Conservation (phyloP, 2,329 filamentous ascomycete species). For the Fusarium albidum region DNA sequence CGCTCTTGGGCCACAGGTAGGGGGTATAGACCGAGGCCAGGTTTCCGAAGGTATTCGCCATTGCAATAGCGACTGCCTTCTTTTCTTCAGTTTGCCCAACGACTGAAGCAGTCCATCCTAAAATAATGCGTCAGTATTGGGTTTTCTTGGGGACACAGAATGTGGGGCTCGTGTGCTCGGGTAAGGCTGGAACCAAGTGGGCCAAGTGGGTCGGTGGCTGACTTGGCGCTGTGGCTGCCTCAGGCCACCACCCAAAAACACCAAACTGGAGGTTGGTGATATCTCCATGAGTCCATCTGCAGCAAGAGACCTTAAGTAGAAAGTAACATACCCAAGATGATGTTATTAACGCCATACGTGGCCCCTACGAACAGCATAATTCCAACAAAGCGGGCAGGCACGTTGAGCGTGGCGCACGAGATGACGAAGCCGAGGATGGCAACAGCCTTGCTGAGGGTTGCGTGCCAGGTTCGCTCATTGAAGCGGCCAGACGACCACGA, state of each 20-base stretch:
- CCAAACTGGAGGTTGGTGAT: no score
- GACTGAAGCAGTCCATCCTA: slow-evolving; percentile 52
- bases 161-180: no score
- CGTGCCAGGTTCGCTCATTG: slow-evolving; percentile 50
- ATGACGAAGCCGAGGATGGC: slow-evolving; percentile 51
- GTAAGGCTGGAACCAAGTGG: no score
- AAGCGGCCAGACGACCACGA: slow-evolving; percentile 53
- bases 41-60: slow-evolving; percentile 31
- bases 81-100: slow-evolving; percentile 57
- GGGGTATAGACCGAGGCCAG: slow-evolving; percentile 33
- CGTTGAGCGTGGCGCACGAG: slow-evolving; percentile 42
- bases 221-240: no score
- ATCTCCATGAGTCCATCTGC: no score
- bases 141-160: no score
- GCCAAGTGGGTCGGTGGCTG: no score
- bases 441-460: slow-evolving; percentile 46
- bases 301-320: no score
- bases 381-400: slow-evolving; percentile 40
- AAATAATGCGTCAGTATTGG: no score
- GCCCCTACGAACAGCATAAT: neutral
- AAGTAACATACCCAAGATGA: neutral
- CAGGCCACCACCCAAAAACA: no score
- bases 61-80: slow-evolving; percentile 53
- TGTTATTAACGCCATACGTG: neutral
- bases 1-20: slow-evolving; percentile 31